Evolutionary conservation across 2,329 filamentous ascomycete species (phyloP).

Genomic region (Colletotrichum incanum): DNA sequence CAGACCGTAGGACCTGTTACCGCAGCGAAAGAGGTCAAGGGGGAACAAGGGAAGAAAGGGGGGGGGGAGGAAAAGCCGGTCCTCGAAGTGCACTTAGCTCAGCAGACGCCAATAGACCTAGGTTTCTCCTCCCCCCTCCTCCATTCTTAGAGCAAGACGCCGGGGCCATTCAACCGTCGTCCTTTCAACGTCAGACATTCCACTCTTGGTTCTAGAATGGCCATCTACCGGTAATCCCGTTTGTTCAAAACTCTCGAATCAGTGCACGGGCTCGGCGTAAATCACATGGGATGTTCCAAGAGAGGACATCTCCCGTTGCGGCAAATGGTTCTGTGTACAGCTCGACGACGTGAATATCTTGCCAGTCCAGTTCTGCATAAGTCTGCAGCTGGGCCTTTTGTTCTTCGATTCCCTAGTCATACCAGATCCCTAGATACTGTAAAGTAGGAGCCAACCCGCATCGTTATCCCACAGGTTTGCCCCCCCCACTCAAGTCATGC

Average conservation of each 20-base stretch:
- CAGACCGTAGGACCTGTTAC: not conserved
- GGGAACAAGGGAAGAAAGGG: too few species aligned
- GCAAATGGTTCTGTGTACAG: not conserved
- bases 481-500: slow-evolving; percentile 1
- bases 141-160: slow-evolving; percentile 2
- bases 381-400: not conserved
- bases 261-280: slow-evolving; percentile 1
- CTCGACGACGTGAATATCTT: not conserved
- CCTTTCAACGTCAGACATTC: slow-evolving; percentile 10
- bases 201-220: slow-evolving; percentile 6
- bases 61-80: too few species aligned
- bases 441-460: not conserved
- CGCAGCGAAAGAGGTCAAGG: not conserved
- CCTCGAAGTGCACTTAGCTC: not conserved
- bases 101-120: not conserved
- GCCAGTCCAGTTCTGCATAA: not conserved
- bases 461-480: not conserved
- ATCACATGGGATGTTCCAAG: not conserved
- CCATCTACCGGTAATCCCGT: not conserved
- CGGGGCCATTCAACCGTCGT: slow-evolving; percentile 5
- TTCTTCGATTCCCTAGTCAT: slow-evolving; percentile 5
- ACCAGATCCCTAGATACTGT: not conserved
- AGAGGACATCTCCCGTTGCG: not conserved
- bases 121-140: not conserved
- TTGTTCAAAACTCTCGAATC: not conserved